Conservation (phyloP, 192 early-diverging fungal genomes). For the Rhizophagus sp. region DNA sequence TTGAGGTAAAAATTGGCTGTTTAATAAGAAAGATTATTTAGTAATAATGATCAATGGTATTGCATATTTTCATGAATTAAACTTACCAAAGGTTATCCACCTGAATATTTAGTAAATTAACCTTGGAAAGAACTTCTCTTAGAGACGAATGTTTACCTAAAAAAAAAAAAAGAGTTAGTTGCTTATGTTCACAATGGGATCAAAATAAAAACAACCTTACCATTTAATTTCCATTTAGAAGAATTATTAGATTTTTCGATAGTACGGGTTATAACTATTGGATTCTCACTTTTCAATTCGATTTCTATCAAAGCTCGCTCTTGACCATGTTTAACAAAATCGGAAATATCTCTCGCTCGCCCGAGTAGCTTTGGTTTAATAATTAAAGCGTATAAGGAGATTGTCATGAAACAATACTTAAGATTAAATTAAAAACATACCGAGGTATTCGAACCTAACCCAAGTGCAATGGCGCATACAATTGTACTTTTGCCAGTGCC, state of each 20-base stretch:
- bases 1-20: conserved; percentile 93
- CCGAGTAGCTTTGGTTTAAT: conserved; percentile 63
- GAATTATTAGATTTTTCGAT: conserved; percentile 66
- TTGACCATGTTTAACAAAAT: conserved; percentile 90
- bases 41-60: no score
- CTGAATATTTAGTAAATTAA: conserved; percentile 76
- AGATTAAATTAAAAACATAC: conserved; percentile 32
- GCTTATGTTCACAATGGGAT: neutral
- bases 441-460: conserved; percentile 77
- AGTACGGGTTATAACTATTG: conserved; percentile 56
- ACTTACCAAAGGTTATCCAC: conserved; percentile 92
- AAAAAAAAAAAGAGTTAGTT: conserved; percentile 1
- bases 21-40: no score
- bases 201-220: conserved; percentile 42
- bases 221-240: conserved; percentile 81
- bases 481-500: conserved; percentile 96
- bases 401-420: neutral
- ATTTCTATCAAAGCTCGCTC: conserved; percentile 84
- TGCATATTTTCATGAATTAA: no score
- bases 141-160: conserved; percentile 60
- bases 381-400: neutral
- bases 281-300: conserved; percentile 63
- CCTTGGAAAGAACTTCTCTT: conserved; percentile 64
- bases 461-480: conserved; percentile 95
- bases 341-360: conserved; percentile 83